Conservation (phyloP, 1,139 yeast genomes). For the Hyphopichia wangnamkhiaoensis region DNA sequence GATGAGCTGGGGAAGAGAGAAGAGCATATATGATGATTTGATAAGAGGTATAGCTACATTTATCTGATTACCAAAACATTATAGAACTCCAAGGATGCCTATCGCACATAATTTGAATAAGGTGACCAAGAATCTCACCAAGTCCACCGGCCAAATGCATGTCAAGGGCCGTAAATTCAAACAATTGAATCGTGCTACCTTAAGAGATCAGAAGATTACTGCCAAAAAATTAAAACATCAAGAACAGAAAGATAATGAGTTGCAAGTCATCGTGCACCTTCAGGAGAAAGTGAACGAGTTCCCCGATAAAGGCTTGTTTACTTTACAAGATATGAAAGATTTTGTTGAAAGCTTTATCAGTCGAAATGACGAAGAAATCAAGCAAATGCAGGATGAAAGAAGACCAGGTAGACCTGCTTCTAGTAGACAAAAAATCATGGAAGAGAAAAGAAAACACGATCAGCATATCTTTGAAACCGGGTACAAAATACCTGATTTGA, state of each 20-base stretch:
- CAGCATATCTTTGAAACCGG: conserved; percentile 66
- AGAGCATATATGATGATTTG: no score
- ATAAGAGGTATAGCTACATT: no score
- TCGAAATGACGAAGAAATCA: conserved; percentile 74
- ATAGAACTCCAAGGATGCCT: conserved; percentile 57
- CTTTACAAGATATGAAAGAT: conserved; percentile 57
- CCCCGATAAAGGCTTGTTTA: conserved; percentile 42
- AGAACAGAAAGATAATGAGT: conserved; percentile 62
- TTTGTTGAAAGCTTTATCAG: conserved; percentile 65
- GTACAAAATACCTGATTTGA: conserved; percentile 70
- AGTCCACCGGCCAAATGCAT: conserved; percentile 67
- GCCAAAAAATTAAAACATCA: conserved; percentile 55
- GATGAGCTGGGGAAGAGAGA: conserved; percentile 2
- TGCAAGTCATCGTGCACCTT: conserved; percentile 58
- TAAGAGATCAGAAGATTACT: conserved; percentile 72
- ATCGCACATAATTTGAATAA: conserved; percentile 71
- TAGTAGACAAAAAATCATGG: conserved; percentile 65
- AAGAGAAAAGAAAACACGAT: conserved; percentile 64
- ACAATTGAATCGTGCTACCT: conserved; percentile 80
- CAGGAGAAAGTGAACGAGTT: conserved; percentile 59
- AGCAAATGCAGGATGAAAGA: conserved; percentile 56
- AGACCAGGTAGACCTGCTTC: conserved; percentile 88
- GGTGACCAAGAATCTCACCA: conserved; percentile 63
- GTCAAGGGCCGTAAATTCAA: conserved; percentile 88
- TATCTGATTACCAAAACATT: neutral